phyloP scores from a whole-genome alignment of 1,284 basidiomycete genomes.

The Marasmius oreades region DNA sequence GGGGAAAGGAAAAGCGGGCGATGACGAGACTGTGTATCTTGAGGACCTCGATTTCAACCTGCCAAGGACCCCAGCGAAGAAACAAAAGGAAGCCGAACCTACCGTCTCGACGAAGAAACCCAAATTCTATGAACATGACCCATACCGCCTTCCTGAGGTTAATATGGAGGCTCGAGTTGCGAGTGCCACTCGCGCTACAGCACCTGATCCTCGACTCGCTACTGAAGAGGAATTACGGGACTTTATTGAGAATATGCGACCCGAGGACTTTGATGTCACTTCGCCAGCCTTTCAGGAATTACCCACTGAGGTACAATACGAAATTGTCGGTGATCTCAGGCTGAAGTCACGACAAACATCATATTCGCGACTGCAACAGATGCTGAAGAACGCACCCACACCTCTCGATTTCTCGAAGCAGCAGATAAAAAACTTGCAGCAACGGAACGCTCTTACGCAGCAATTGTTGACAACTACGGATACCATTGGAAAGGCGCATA shows the following conservation, averaged over 20 bases:
- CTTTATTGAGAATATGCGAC: constrained; percentile 92
- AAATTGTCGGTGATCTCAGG: constrained; percentile 95
- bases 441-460: constrained; percentile 91
- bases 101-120: constrained; percentile 53
- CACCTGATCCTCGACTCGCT: constrained; percentile 85
- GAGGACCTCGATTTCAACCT: constrained; percentile 76
- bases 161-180: constrained; percentile 58
- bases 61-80: constrained; percentile 48
- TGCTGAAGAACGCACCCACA: constrained; percentile 80
- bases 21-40: constrained; percentile 77
- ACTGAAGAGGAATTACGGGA: constrained; percentile 88
- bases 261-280: constrained; percentile 87
- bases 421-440: constrained; percentile 88
- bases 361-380: constrained; percentile 86
- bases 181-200: constrained; percentile 51
- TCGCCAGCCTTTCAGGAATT: constrained; percentile 90
- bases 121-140: constrained; percentile 76
- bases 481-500: constrained; percentile 84
- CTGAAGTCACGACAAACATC: constrained; percentile 94
- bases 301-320: constrained; percentile 96
- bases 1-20: constrained; percentile 44
- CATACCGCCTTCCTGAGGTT: constrained; percentile 79
- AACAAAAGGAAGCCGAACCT: constrained; percentile 27
- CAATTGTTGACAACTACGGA: constrained; percentile 94
- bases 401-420: constrained; percentile 94